Percentiles rank a stretch among this genome's conserved stretches.
Evolutionary conservation across 257 asterid genomes (phyloP).

Genomic region (Gardenia jasminoides): DNA sequence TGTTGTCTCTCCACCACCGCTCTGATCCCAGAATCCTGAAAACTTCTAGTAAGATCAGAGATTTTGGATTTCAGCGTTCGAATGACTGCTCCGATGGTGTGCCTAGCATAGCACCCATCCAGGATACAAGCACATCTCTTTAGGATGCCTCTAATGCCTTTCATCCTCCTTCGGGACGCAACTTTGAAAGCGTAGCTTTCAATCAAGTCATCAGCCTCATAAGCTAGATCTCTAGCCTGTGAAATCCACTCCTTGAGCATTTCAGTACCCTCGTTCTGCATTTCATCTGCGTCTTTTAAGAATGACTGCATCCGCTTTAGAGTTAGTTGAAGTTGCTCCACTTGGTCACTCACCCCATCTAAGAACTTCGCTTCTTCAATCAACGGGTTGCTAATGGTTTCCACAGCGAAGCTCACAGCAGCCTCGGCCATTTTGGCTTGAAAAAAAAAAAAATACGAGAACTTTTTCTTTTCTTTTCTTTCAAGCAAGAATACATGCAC

Average conservation of each 20-base stretch:
- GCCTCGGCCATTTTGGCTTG: conserved; percentile 6
- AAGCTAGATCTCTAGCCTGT: conserved; percentile 7
- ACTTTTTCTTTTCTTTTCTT: too few species aligned
- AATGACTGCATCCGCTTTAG: conserved; percentile 3
- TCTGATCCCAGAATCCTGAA: background rate
- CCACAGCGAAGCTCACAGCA: background rate
- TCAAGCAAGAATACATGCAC: too few species aligned
- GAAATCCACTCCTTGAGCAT: conserved; percentile 1
- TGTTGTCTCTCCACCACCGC: background rate
- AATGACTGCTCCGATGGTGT: background rate
- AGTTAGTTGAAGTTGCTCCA: background rate
- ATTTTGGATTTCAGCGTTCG: background rate
- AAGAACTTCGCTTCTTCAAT: conserved; percentile 2
- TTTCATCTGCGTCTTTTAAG: conserved; percentile 5
- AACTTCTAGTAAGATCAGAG: conserved; percentile 1
- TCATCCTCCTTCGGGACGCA: background rate
- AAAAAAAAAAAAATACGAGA: too few species aligned
- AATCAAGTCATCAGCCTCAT: conserved; percentile 4
- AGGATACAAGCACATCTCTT: background rate
- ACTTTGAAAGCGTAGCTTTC: conserved; percentile 7
- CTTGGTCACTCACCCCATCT: conserved; percentile 11
- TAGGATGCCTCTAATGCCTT: background rate
- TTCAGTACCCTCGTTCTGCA: background rate
- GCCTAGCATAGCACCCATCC: background rate
- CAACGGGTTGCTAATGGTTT: background rate